Evolutionary conservation across 352 stramenopile genomes (phyloP), one percentile per base, ranked within the genome.

Genomic region (Globisporangium middletonii): DNA sequence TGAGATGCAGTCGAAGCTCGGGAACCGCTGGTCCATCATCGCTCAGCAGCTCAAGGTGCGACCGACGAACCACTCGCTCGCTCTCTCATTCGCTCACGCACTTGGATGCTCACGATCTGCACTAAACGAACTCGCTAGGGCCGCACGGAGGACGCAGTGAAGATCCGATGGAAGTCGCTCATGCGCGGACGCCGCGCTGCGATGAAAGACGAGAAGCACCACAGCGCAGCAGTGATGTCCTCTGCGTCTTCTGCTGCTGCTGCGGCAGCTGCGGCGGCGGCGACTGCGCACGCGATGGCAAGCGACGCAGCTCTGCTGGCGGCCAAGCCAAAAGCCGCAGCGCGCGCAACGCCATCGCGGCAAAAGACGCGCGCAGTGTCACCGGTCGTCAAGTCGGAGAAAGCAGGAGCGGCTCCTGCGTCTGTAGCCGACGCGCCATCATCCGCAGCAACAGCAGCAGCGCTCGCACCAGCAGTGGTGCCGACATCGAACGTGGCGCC

Each of bases 1-100:
- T n/a, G 83, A 95, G 53, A 94, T 97, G 74, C 90, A 97, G 65
- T 79, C 87, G 27, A 94, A 91, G 55, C 77, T 96, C 43, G 92
- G 92, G 7, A 97, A 97, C 50, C 81, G 88, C 6, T 98, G 92
- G 92, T 96, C 89, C 2, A 92, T 95, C 49, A 97, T 98, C 60
- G 92, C 92, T 0, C 84, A 95, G 55, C 84, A 93, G 33, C 72
- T 98, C 1, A 90, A 91, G 65, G 84, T 92, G 65, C 53, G 66
- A 38, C 41, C 13, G 5, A 53, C 16, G 42, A 6, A 11, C 15
- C 12, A 53, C 6, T 41, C 3, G 16, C 5, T 5, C 12, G 19
- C 30, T 9, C 28, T 26, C 0, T 52, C 27, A n/a, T n/a, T n/a
- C n/a, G n/a, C n/a, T 23, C 8, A 19, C 5, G 4, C 41, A 45